Evolutionary conservation across 2,329 filamentous ascomycete species (phyloP), one percentile per base, ranked within the genome.

Genomic region (Hymenoscyphus repandus): DNA sequence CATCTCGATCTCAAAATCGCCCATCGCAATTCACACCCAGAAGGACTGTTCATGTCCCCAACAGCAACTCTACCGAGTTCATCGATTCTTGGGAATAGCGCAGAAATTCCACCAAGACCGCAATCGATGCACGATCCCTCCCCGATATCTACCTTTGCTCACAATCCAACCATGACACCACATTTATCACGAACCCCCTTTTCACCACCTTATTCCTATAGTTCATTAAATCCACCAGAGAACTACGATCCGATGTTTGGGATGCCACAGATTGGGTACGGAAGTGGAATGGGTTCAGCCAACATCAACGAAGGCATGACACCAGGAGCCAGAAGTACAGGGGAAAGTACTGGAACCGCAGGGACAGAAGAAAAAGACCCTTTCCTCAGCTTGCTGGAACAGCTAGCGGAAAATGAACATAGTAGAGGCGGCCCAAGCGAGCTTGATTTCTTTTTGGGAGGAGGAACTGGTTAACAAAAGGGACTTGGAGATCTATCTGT

Each of bases 401-500:
- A 93, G 69, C 74, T 93, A 52, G 88, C 88, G 0, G 88, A 93
- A 68, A 90, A 89, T 61, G 88, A 92, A 68, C 79, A 86, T 47
- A 74, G 75, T 38, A 74, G 79, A 46, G 86, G 84, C 0, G 79
- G 83, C 9, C 85, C 85, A 11, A 85, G 78, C 57, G 88, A 92
- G 63, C 70, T 93, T 61, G 88, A 92, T 66, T 91, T 89, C 69
- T 91, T 91, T 63, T 70, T 91, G 45, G 58, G 61, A 44, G 63
- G 62, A 6, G 58, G 59, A 15, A 46, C 33, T 18, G 27, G 36
- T 33, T 53, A 32, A 43, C 7, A 30, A 43, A 37, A 37, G 34
- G n/a, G 34, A 37, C 34, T 37, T 11, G 34, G 22, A 20, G 18
- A 20, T 37, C 34, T 13, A 37, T 13, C 34, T 37, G 34, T 11